Base-by-base conservation (phyloP, 495 filamentous ascomycete genomes). In the Xylaria scruposa region DNA sequence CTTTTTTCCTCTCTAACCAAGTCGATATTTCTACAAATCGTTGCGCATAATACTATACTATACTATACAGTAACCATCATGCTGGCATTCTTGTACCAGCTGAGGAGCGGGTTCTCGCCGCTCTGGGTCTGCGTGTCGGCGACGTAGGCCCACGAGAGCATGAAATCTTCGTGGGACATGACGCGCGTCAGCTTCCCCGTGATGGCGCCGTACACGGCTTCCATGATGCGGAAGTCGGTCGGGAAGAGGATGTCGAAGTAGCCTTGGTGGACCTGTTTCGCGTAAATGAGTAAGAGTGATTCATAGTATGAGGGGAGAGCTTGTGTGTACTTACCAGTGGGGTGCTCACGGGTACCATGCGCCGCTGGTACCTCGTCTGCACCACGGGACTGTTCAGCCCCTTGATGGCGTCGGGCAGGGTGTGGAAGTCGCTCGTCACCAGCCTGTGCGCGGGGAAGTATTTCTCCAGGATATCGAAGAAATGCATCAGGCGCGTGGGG, bases 211-310 rank as follows among this genome's bases (percentile, higher is more conserved):
- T 99, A 99, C 72, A 98, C 88, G 74, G 92, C 90, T 79, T 98
- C 93, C 79, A 95, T 88, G 49, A 94, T 90, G 44, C 88, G 85
- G 81, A 98, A 99, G 78, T 99, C 91, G 15, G 95, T 98, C 0
- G 96, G 96, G 83, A 99, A 99, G 76, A 99, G 89, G 79, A 99
- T 98, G 80, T 98, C 97, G 75, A 99, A 99, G 81, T 97, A 97
- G 15, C 96, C 97, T 84, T 99, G 97, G 74, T 97, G 94, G 21
- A 98, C 94, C 94, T 97, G 73, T 40, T 19, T 13, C 10, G 0
- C 19, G 33, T 15, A 15, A 24, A n/a, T 42, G 8, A 44, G n/a
- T 65, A 54, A 59, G 24, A 13, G 51, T 12, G 51, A 31, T 31
- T 56, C 24, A 42, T 51, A n/a, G 42, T 26, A 58, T 42, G 31